Evolutionary conservation across 305 asterid species (phyloP).

Genomic region (Lippia alba): DNA sequence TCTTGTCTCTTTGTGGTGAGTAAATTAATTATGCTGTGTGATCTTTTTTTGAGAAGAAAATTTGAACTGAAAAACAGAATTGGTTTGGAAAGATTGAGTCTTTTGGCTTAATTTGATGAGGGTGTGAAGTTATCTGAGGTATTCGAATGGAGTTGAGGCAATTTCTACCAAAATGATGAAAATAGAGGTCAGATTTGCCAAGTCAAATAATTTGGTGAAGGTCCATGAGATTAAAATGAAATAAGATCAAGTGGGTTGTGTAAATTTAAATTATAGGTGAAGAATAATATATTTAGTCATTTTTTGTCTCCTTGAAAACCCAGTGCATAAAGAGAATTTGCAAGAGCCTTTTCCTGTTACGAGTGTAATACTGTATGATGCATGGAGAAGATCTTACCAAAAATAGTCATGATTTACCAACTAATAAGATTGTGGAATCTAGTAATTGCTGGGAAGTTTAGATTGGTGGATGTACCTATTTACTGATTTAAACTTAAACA

Average conservation of each 20-base stretch:
- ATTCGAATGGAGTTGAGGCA: background rate
- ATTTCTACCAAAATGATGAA: background rate
- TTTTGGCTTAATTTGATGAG: slow-evolving; percentile 16
- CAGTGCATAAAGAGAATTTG: background rate
- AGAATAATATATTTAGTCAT: background rate
- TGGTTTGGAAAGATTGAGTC: background rate
- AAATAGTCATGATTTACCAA: slow-evolving; percentile 5
- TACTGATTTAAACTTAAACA: background rate
- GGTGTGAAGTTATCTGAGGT: slow-evolving; percentile 4
- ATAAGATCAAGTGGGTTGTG: slow-evolving; percentile 4
- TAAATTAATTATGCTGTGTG: background rate
- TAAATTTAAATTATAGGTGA: background rate
- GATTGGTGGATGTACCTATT: background rate
- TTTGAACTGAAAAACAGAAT: too few species aligned
- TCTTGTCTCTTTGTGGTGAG: background rate
- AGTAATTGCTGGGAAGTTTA: background rate
- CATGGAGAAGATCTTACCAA: background rate
- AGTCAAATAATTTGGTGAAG: background rate
- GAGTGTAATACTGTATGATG: background rate
- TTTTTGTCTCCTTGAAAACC: background rate
- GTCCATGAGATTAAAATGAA: slow-evolving; percentile 6
- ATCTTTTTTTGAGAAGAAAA: background rate
- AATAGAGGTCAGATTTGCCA: background rate
- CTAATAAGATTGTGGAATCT: background rate
- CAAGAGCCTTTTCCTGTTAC: background rate